Conservation (phyloP, 1,284 basidiomycete species). For the Tilletia indica region DNA sequence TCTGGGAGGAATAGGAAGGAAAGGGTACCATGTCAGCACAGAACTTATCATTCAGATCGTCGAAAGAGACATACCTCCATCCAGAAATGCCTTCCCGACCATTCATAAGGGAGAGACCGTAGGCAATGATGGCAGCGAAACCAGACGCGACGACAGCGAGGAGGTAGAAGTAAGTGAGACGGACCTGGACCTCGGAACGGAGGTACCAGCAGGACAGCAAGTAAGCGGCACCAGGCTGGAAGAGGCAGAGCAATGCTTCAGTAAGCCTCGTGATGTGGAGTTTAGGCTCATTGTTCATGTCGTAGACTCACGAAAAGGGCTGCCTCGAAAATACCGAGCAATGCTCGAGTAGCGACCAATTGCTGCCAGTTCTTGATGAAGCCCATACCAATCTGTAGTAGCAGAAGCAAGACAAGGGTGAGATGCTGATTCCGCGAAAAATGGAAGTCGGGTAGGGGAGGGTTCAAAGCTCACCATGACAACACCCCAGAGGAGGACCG, state of each 20-base stretch:
- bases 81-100: slow-evolving; percentile 24
- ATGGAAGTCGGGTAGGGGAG: too few species aligned
- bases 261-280: too few species aligned
- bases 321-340: slow-evolving; percentile 56
- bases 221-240: slow-evolving; percentile 51
- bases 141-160: slow-evolving; percentile 54
- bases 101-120: slow-evolving; percentile 47
- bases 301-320: slow-evolving; percentile 33
- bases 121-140: slow-evolving; percentile 58
- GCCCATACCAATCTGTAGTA: slow-evolving; percentile 18
- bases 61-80: slow-evolving; percentile 13
- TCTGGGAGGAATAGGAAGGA: slow-evolving; percentile 30
- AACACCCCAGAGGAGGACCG: slow-evolving; percentile 56
- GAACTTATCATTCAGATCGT: background rate
- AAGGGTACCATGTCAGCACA: background rate
- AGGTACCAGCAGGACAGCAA: slow-evolving; percentile 61
- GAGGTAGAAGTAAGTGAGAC: slow-evolving; percentile 58
- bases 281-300: too few species aligned
- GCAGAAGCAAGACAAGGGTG: background rate
- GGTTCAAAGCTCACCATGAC: slow-evolving; percentile 51
- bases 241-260: background rate
- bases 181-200: slow-evolving; percentile 57
- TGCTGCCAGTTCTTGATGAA: slow-evolving; percentile 34
- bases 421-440: background rate
- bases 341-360: slow-evolving; percentile 56